Percentiles rank a stretch among this genome's conserved stretches.
These are phyloP conservation scores for Plasmodium malariae DNA, from an alignment of 169 alveolate species.

Conservation along the genomic window DNA sequence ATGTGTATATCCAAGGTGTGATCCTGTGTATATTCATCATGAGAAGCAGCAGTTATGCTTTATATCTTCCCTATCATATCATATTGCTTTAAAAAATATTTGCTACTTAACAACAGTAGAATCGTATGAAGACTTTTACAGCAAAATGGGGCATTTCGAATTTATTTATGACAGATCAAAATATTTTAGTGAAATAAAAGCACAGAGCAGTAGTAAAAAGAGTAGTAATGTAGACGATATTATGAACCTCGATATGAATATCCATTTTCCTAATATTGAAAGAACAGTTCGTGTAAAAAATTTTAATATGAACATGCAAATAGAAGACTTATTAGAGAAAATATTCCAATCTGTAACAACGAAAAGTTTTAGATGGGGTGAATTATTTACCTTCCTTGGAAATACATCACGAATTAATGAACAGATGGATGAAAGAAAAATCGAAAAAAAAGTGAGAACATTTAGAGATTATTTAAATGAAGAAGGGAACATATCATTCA, in stretches of 20 bases:
- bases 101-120: conserved; percentile 59
- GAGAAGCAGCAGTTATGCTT: conserved; percentile 41
- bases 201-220: background rate
- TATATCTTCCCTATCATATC: conserved; percentile 54
- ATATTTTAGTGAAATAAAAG: conserved; percentile 15
- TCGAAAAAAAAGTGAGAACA: conserved; percentile 5
- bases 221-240: background rate
- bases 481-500: conserved; percentile 26
- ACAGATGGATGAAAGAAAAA: background rate
- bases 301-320: conserved; percentile 36
- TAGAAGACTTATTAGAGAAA: conserved; percentile 41
- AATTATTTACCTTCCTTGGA: conserved; percentile 40
- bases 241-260: conserved; percentile 23
- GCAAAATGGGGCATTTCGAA: conserved; percentile 30
- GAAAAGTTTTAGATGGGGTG: conserved; percentile 33
- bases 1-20: conserved; percentile 65
- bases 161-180: conserved; percentile 24
- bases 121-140: conserved; percentile 47
- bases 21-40: conserved; percentile 43
- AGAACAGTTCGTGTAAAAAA: conserved; percentile 63
- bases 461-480: conserved; percentile 37
- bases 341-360: conserved; percentile 43
- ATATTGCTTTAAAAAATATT: conserved; percentile 33
- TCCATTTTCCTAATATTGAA: conserved; percentile 27
- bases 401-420: background rate